Percentiles rank a stretch among this genome's conserved stretches.
These are phyloP conservation scores for Neophaeococcomyces mojaviensis DNA, from an alignment of 2,329 filamentous ascomycete species.

Conservation along the genomic window DNA sequence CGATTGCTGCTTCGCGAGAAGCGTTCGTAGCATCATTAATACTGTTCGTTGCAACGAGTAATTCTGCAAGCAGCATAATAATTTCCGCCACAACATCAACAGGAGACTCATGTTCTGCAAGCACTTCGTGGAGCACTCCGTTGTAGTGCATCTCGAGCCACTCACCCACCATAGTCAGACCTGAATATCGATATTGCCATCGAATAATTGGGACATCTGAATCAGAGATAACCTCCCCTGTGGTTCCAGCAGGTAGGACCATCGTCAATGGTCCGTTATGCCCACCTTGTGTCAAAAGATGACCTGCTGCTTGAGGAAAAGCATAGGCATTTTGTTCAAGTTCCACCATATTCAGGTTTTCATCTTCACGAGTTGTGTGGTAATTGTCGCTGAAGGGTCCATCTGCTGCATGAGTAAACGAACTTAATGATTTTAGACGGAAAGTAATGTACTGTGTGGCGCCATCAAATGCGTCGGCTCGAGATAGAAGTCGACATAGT, in stretches of 20 bases:
- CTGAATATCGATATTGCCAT: conserved; percentile 70
- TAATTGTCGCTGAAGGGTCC: conserved; percentile 61
- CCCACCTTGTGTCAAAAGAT: conserved; percentile 20
- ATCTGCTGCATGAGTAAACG: conserved; percentile 71
- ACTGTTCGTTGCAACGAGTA: conserved; percentile 45
- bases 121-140: conserved; percentile 43
- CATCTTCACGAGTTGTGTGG: conserved; percentile 72
- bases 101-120: conserved; percentile 43
- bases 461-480: conserved; percentile 36
- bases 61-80: conserved; percentile 63
- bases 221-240: conserved; percentile 62
- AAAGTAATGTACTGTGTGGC: conserved; percentile 50
- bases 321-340: conserved; percentile 52
- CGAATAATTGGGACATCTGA: conserved; percentile 70
- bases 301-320: conserved; percentile 28
- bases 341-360: conserved; percentile 71
- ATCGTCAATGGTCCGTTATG: conserved; percentile 18
- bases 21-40: conserved; percentile 21
- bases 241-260: conserved; percentile 25
- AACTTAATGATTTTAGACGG: conserved; percentile 62
- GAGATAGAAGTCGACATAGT: conserved; percentile 58
- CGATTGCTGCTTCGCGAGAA: conserved; percentile 30
- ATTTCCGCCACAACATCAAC: conserved; percentile 63
- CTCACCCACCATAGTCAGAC: conserved; percentile 69
- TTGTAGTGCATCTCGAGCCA: conserved; percentile 46